These are phyloP conservation scores for Atkinsonella hypoxylon DNA, from an alignment of 2,329 filamentous ascomycete genomes.

Conservation along the genomic window DNA sequence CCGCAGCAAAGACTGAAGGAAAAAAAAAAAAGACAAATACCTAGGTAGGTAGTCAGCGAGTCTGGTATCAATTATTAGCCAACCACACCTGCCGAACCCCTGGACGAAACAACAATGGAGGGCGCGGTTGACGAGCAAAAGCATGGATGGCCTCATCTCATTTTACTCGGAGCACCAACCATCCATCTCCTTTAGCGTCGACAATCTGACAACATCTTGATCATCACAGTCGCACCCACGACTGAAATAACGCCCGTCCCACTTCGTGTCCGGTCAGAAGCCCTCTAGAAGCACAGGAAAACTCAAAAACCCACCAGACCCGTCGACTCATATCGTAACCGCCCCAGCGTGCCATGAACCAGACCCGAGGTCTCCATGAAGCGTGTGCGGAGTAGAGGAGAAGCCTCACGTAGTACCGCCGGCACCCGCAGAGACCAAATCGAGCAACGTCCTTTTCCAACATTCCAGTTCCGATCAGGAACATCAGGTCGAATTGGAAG, in stretches of 20 bases:
- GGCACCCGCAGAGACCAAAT: not conserved
- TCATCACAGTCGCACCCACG: constrained; percentile 1
- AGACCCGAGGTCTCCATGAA: not conserved
- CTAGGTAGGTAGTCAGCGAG: not conserved
- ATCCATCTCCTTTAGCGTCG: constrained; percentile 5
- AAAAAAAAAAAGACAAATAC: too few species aligned
- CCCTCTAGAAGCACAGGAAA: constrained; percentile 5
- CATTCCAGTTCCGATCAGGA: constrained; percentile 1
- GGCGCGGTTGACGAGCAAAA: not conserved
- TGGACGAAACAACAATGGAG: not conserved
- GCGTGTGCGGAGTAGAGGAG: not conserved
- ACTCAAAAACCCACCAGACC: not conserved
- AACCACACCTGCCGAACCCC: not conserved
- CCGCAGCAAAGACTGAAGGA: too few species aligned
- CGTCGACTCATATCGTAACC: not conserved
- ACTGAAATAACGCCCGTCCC: constrained; percentile 1
- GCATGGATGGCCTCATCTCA: constrained; percentile 1
- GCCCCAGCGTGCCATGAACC: not conserved
- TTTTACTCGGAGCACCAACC: constrained; percentile 1
- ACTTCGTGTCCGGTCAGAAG: constrained; percentile 4
- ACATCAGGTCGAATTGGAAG: too few species aligned
- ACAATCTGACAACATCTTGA: constrained; percentile 6
- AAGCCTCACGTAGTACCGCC: not conserved
- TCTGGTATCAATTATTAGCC: too few species aligned
- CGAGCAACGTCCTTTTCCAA: constrained; percentile 1